Evolutionary conservation across 2,329 filamentous ascomycete species (phyloP).

Genomic region (Scedosporium dehoogii): DNA sequence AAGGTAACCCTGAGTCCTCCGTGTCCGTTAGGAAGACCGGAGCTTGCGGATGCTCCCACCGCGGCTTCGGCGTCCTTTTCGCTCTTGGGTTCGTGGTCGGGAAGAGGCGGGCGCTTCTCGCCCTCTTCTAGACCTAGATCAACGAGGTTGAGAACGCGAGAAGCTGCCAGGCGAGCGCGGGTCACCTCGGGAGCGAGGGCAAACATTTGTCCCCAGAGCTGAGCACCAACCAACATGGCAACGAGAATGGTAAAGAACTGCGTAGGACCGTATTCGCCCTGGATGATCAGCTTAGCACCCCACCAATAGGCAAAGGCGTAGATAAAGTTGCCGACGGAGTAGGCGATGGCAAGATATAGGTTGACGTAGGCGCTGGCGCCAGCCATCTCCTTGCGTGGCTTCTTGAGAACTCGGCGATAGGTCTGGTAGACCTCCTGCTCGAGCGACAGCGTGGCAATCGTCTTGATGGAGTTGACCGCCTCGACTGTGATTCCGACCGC

Average conservation of each 20-base stretch:
- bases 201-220: slow-evolving; percentile 66
- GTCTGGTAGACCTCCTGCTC: slow-evolving; percentile 41
- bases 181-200: slow-evolving; percentile 67
- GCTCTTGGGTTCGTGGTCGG: slow-evolving; percentile 7
- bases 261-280: slow-evolving; percentile 51
- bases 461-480: slow-evolving; percentile 56
- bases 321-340: slow-evolving; percentile 54
- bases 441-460: slow-evolving; percentile 44
- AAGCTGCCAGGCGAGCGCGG: slow-evolving; percentile 51
- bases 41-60: slow-evolving; percentile 17
- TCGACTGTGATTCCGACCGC: slow-evolving; percentile 58
- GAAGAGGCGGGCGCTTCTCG: slow-evolving; percentile 11
- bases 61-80: slow-evolving; percentile 29
- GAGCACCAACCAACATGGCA: slow-evolving; percentile 61
- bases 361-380: slow-evolving; percentile 41
- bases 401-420: slow-evolving; percentile 40
- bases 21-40: slow-evolving; percentile 11
- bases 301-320: slow-evolving; percentile 75
- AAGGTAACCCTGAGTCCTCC: slow-evolving; percentile 42
- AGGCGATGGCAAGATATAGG: slow-evolving; percentile 50
- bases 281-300: slow-evolving; percentile 60
- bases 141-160: slow-evolving; percentile 43
- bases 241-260: slow-evolving; percentile 70
- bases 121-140: slow-evolving; percentile 26
- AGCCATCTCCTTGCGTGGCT: slow-evolving; percentile 43